Evolutionary conservation across 2,329 filamentous ascomycete species (phyloP).

Genomic region (Lizonia empirigonia): DNA sequence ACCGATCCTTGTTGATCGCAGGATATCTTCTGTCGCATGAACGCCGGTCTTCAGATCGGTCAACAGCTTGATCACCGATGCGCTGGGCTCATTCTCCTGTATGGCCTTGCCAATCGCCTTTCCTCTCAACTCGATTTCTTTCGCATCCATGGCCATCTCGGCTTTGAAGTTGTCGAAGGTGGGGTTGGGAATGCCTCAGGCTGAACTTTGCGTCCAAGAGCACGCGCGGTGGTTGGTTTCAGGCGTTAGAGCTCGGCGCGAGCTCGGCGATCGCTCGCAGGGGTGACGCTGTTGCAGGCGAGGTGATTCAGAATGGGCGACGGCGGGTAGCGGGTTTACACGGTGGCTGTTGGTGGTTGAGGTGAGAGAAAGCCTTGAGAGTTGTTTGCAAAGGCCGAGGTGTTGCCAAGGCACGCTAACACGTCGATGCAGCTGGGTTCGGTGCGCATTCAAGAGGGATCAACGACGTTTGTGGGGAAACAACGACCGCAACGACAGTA

Average conservation of each 20-base stretch:
- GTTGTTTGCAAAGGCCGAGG: constrained; percentile 6
- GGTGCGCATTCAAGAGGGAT: constrained; percentile 5
- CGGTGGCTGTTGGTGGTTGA: constrained; percentile 3
- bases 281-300: background rate
- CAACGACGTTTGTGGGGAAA: background rate
- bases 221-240: constrained; percentile 8
- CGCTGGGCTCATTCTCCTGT: constrained; percentile 72
- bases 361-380: constrained; percentile 4
- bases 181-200: background rate
- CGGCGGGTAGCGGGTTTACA: constrained; percentile 9
- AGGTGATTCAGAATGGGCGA: background rate
- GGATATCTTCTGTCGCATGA: constrained; percentile 83
- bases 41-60: constrained; percentile 80
- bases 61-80: constrained; percentile 74
- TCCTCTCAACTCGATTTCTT: constrained; percentile 78
- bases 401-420: constrained; percentile 7
- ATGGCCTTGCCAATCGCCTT: constrained; percentile 82
- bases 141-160: constrained; percentile 69
- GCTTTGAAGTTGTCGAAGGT: background rate
- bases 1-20: constrained; percentile 90
- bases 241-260: constrained; percentile 9
- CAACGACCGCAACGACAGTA: background rate
- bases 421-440: no score
- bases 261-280: constrained; percentile 4
- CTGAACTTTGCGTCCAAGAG: background rate